Conservation (phyloP, 163 green algal species). For the Chloromonas sp. region DNA sequence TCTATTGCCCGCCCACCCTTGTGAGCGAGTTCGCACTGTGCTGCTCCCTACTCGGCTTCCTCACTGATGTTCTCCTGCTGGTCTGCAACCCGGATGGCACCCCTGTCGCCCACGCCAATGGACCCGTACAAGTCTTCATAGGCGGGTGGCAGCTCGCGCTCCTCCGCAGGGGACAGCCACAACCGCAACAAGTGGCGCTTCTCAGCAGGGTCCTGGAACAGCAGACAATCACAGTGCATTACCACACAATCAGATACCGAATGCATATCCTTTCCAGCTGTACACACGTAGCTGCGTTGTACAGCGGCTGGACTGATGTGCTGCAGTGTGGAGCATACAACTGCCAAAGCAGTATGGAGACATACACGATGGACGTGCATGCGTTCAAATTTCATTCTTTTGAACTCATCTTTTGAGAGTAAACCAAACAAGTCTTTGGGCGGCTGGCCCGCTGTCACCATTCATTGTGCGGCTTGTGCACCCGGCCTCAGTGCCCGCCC, state of each 20-base stretch:
- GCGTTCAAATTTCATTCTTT: too few species aligned
- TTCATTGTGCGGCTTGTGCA: too few species aligned
- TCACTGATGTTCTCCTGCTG: constrained; percentile 36
- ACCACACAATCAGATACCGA: neutral
- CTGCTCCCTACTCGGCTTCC: constrained; percentile 37
- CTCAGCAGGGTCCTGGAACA: constrained; percentile 29
- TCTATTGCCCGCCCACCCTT: too few species aligned
- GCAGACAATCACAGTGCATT: neutral
- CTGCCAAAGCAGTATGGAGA: too few species aligned
- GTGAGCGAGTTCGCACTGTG: neutral
- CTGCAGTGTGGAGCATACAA: too few species aligned
- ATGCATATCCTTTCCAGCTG: too few species aligned
- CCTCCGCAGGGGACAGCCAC: constrained; percentile 61
- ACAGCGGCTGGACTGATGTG: too few species aligned
- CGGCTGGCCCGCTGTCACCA: too few species aligned
- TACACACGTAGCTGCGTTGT: too few species aligned
- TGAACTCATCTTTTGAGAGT: too few species aligned
- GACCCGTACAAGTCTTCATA: constrained; percentile 60
- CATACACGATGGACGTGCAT: too few species aligned
- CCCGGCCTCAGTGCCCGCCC: neutral
- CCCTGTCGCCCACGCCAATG: constrained; percentile 45
- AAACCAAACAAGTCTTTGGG: too few species aligned
- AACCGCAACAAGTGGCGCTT: constrained; percentile 76
- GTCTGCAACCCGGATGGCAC: constrained; percentile 53
- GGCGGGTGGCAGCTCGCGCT: constrained; percentile 49